Conservation (phyloP, 73 alveolate genomes). For the Uronychia binucleata region DNA sequence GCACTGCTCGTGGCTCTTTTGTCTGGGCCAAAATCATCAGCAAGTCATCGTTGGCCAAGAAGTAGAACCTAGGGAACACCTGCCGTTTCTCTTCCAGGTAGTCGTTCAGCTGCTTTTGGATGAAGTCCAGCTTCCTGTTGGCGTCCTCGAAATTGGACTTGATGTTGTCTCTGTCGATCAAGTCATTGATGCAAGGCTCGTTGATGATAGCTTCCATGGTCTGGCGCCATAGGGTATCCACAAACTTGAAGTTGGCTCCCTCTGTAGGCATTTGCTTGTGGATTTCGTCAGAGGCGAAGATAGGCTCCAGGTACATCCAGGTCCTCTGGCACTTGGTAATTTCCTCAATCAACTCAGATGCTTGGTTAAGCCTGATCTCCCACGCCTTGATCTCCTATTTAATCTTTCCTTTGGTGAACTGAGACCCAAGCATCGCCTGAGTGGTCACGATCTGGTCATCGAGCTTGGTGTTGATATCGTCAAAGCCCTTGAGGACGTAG, state of each 20-base stretch:
- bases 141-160: conserved; percentile 84
- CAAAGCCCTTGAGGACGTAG: conserved; percentile 75
- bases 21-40: conserved; percentile 96
- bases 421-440: conserved; percentile 85
- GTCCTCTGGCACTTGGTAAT: conserved; percentile 94
- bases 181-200: conserved; percentile 77
- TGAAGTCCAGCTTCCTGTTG: conserved; percentile 94
- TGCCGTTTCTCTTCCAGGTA: conserved; percentile 97
- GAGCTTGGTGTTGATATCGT: conserved; percentile 74
- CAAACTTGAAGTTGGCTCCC: conserved; percentile 87
- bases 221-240: conserved; percentile 95
- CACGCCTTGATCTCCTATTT: conserved; percentile 38
- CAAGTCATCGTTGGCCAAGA: conserved; percentile 99
- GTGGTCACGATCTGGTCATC: conserved; percentile 84
- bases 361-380: conserved; percentile 71
- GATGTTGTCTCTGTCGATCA: conserved; percentile 88
- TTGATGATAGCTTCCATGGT: conserved; percentile 71
- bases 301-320: conserved; percentile 99
- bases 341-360: conserved; percentile 83
- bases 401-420: conserved; percentile 67
- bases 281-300: conserved; percentile 98
- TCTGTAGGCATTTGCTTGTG: conserved; percentile 90
- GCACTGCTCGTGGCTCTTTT: conserved; percentile 95
- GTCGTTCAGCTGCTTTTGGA: conserved; percentile 96
- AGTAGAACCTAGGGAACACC: conserved; percentile 99